Base-by-base conservation (phyloP, 139 green algal genomes). In the Chlamydomonas incerta region DNA sequence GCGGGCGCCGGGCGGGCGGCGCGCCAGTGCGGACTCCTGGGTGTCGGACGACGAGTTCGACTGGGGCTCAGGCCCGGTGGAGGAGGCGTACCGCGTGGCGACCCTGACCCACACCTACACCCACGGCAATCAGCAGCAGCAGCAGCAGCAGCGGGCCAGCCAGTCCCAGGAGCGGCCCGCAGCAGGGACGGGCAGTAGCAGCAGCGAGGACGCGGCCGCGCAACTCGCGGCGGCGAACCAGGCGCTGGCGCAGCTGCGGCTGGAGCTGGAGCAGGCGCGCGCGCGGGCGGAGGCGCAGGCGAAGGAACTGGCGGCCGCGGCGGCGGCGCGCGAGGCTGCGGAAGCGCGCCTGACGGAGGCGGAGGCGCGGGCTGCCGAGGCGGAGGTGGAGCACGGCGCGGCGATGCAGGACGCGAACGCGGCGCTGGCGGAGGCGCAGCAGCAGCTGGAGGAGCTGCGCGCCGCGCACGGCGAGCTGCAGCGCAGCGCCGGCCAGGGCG, bases 21-120 rank as follows among this genome's bases (percentile, higher is more conserved):
- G 70, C 31, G 18, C 41, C 10, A 79, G 55, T 31, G 34, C 35
- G 14, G 58, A 72, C 60, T 72, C 62, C 11, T 72, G 60, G 75
- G 24, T 73, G 26, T 41, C 60, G 35, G 60, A 83, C 41, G 60
- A 66, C 8, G 75, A 52, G 37, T 71, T 72, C 28, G 75, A 83
- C 6, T 60, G 60, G 75, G 75, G 57, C 28, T 58, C 74, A 10
- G 33, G 26, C 17, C 72, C 31, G 31, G 72, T 47, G 47, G n/a
- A 28, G 35, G 33, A 26, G 69, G 71, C 34, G 41, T 28, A 20
- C 41, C 29, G 13, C 71, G 60, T 62, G 33, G 8, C 41, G 3
- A 62, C 5, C n/a, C n/a, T n/a, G n/a, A n/a, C n/a, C n/a, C 71
- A 77, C 71, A 77, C 41, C n/a, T n/a, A n/a, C n/a, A n/a, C n/a